phyloP scores from a whole-genome alignment of 176 grass and related monocot genomes.

The Luzula sylvatica region DNA sequence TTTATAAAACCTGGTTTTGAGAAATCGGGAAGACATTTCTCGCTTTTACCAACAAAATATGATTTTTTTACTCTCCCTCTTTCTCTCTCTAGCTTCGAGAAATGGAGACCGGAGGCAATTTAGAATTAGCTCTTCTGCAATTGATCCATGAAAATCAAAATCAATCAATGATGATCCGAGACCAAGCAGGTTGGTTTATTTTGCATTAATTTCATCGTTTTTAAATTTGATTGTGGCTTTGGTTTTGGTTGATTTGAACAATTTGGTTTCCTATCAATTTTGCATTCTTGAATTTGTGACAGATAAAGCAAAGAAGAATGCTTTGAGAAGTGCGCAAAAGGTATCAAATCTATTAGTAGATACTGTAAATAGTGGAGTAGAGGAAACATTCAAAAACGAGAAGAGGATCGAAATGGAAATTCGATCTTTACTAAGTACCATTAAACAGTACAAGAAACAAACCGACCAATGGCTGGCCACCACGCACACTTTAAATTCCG shows the following conservation, averaged over 20 bases:
- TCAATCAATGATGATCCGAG: slow-evolving; percentile 40
- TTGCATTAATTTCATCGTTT: background rate
- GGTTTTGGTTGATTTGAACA: background rate
- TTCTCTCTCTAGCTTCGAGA: slow-evolving; percentile 32
- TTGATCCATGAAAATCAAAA: slow-evolving; percentile 48
- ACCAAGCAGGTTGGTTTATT: slow-evolving; percentile 36
- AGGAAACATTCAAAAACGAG: slow-evolving; percentile 68
- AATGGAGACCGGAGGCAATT: slow-evolving; percentile 18
- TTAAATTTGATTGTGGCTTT: background rate
- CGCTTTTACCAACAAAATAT: background rate
- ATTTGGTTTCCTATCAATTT: background rate
- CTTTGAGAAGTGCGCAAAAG: slow-evolving; percentile 25
- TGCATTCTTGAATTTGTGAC: background rate
- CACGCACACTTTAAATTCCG: slow-evolving; percentile 54
- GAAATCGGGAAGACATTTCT: too few species aligned
- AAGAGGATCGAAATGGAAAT: slow-evolving; percentile 60
- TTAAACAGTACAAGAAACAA: slow-evolving; percentile 67
- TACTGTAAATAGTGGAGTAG: slow-evolving; percentile 44
- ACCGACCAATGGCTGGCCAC: slow-evolving; percentile 67
- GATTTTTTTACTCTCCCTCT: background rate
- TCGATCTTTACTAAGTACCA: slow-evolving; percentile 35
- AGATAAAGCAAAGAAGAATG: slow-evolving; percentile 53
- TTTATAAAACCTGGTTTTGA: too few species aligned
- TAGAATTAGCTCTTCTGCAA: slow-evolving; percentile 56
- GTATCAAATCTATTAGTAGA: slow-evolving; percentile 46